Evolutionary conservation across 2,329 filamentous ascomycete genomes (phyloP).

Genomic region (Mariannaea elegans): DNA sequence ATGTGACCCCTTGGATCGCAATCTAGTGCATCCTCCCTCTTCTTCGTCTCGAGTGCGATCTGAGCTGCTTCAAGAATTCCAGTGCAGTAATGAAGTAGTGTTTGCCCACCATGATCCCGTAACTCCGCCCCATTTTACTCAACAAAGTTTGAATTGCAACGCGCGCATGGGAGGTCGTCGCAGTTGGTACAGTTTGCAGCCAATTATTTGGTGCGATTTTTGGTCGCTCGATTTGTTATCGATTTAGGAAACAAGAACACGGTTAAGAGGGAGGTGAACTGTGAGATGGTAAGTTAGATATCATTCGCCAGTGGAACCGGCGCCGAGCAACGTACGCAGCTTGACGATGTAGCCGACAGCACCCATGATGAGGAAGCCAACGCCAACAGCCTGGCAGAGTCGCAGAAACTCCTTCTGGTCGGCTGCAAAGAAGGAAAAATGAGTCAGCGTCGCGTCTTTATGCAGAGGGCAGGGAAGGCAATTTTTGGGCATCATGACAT

Average conservation of each 20-base stretch:
- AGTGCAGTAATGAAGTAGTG: constrained; percentile 35
- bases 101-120: constrained; percentile 37
- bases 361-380: constrained; percentile 76
- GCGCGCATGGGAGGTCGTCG: constrained; percentile 5
- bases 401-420: constrained; percentile 55
- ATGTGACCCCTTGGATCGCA: constrained; percentile 18
- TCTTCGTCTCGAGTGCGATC: constrained; percentile 25
- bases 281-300: background rate
- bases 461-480: background rate
- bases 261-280: constrained; percentile 77
- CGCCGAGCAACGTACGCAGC: constrained; percentile 61
- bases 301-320: background rate
- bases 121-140: constrained; percentile 40
- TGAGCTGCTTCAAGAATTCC: constrained; percentile 26
- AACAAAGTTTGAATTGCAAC: constrained; percentile 33
- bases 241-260: constrained; percentile 63
- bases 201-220: background rate
- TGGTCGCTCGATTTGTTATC: background rate
- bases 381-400: constrained; percentile 68
- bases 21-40: constrained; percentile 25
- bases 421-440: constrained; percentile 36
- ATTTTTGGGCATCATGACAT: constrained; percentile 21
- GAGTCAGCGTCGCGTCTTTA: constrained; percentile 9
- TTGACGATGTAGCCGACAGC: constrained; percentile 76
- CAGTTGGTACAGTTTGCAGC: constrained; percentile 4